Conservation (phyloP, 306 rosid species). For the Mimosa bimucronata region DNA sequence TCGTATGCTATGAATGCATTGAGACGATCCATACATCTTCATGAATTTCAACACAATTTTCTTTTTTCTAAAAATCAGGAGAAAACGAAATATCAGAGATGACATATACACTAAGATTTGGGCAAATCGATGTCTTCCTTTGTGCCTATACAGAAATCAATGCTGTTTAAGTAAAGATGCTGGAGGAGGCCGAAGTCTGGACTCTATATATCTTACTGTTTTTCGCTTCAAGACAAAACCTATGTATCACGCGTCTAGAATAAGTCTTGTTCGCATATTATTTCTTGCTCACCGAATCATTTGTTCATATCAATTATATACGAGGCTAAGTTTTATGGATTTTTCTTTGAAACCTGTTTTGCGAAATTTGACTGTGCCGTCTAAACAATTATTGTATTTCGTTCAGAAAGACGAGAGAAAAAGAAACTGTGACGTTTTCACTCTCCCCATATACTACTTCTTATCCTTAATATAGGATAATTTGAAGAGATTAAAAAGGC, state of each 20-base stretch:
- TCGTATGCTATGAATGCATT: background rate
- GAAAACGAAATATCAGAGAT: background rate
- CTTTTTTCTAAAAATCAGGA: background rate
- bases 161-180: background rate
- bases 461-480: no score
- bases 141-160: background rate
- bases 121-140: background rate
- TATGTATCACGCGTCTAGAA: background rate
- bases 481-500: no score
- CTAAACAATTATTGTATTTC: background rate
- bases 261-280: background rate
- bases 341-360: background rate
- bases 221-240: background rate
- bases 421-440: background rate
- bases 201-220: background rate
- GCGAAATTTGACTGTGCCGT: background rate
- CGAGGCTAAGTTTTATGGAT: background rate
- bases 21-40: background rate
- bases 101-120: background rate
- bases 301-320: background rate
- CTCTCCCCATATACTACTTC: background rate
- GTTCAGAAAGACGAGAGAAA: background rate
- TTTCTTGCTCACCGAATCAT: background rate
- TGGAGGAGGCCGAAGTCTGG: background rate
- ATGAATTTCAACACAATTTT: background rate